Evolutionary conservation across 805 yeast genomes (phyloP), one percentile per base, ranked within the genome.

Genomic region (Clavispora santaluciae): DNA sequence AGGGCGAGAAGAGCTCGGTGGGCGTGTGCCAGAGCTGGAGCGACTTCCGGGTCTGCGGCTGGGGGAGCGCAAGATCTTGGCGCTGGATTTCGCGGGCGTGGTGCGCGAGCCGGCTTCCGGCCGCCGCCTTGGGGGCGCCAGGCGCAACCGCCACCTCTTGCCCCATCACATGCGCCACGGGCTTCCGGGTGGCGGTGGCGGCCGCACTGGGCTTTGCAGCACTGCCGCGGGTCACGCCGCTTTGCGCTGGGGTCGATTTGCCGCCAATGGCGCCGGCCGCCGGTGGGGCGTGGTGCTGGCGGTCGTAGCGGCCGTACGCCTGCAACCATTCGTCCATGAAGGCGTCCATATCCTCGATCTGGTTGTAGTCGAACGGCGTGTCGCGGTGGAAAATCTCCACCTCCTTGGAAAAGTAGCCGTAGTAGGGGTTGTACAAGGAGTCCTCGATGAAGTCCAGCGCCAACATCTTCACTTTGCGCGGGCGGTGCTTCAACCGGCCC

Each of bases 11-110:
- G 34, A 87, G 66, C 59, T 88, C 95, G 0, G 93, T 83, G 1
- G 95, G 95, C 0, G 95, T 87, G 56, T 87, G 95, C 95, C 95
- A 87, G 35, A 86, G 61, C 60, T 87, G 95, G 12, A 79, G 48
- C 1, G 81, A 72, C 39, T 66, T 61, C 34, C 56, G 56, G 11
- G 61, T 33, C 16, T 43, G 35, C 5, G 49, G 44, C 13, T 36
- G 35, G 7, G 30, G 36, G 18, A 55, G 40, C 36, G 53, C 39
- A 5, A 52, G 43, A 39, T 46, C 48, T 40, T 50, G 41, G 39
- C 52, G 25, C 43, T 62, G 60, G 38, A 60, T 53, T 22, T 40
- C 48, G 33, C 51, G 55, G 11, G 68, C 63, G 33, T 53, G 44
- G 39, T 40, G 39, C 17, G 63, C 73, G 45, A 61, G 36, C 12